Percentiles rank a stretch among this genome's conserved stretches.
Evolutionary conservation across 148 eudicot genomes (phyloP).

Genomic region (Spergularia bocconei): DNA sequence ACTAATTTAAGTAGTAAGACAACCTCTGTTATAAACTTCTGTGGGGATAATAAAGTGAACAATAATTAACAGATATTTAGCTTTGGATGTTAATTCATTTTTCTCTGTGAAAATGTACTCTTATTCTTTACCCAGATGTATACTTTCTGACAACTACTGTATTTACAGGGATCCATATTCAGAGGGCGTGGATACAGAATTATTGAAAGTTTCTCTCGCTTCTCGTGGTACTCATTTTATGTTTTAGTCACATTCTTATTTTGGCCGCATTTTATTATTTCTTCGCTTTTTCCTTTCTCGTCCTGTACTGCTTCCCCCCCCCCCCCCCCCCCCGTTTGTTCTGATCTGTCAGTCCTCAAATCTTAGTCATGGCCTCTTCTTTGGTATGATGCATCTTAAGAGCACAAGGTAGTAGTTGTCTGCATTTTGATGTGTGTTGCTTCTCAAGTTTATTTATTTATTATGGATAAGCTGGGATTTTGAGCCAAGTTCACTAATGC

Average conservation of each 20-base stretch:
- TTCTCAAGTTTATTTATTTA: background rate
- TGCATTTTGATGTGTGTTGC: background rate
- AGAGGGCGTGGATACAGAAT: slow-evolving; percentile 43
- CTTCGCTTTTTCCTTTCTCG: background rate
- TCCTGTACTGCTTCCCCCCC: no score
- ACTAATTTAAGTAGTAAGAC: background rate
- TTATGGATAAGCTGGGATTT: background rate
- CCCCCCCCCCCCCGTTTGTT: background rate
- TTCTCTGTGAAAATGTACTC: background rate
- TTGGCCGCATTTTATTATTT: no score
- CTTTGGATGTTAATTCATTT: background rate
- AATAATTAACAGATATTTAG: background rate
- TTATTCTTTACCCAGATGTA: slow-evolving; percentile 13
- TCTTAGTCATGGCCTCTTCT: background rate
- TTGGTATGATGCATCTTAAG: background rate
- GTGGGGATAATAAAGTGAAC: background rate
- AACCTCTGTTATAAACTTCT: background rate
- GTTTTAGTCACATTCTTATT: background rate
- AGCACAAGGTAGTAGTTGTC: background rate
- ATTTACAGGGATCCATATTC: slow-evolving; percentile 76
- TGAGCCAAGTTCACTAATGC: background rate
- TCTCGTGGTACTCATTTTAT: slow-evolving; percentile 38
- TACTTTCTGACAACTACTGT: background rate
- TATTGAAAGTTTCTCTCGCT: slow-evolving; percentile 42
- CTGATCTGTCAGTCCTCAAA: background rate